Percentiles rank a stretch among this genome's conserved stretches.
Evolutionary conservation across 1,139 yeast genomes (phyloP).

Genomic region (Schwanniomyces etchellsii): DNA sequence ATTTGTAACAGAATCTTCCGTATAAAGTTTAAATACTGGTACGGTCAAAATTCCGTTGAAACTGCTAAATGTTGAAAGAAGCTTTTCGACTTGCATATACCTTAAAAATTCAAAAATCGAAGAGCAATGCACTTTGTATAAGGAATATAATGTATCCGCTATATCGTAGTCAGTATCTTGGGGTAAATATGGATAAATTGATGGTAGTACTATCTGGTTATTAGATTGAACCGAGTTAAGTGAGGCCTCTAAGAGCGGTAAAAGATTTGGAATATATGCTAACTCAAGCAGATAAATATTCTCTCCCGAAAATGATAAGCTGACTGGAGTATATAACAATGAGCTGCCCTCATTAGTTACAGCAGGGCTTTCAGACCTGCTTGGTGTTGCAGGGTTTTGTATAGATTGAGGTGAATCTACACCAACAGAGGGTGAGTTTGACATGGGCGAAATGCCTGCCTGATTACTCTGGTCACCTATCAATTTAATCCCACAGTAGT

Average conservation of each 20-base stretch:
- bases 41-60: conserved; percentile 60
- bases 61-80: conserved; percentile 47
- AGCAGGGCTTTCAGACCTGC: conserved; percentile 17
- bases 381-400: conserved; percentile 21
- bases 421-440: conserved; percentile 16
- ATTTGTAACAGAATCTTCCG: conserved; percentile 40
- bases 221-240: conserved; percentile 18
- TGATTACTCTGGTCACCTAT: conserved; percentile 41
- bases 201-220: conserved; percentile 41
- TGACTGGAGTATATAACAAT: conserved; percentile 6
- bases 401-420: conserved; percentile 11
- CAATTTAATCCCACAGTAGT: conserved; percentile 78
- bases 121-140: conserved; percentile 60
- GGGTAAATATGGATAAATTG: conserved; percentile 47
- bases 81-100: conserved; percentile 59
- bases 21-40: conserved; percentile 59
- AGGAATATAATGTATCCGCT: conserved; percentile 54
- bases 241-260: conserved; percentile 22
- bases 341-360: conserved; percentile 11
- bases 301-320: conserved; percentile 4
- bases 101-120: conserved; percentile 61
- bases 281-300: conserved; percentile 12
- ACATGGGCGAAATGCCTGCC: conserved; percentile 18
- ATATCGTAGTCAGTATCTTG: conserved; percentile 49
- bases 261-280: conserved; percentile 33